These are phyloP conservation scores for Tagetes erecta DNA, from an alignment of 129 eudicot species.

Conservation along the genomic window DNA sequence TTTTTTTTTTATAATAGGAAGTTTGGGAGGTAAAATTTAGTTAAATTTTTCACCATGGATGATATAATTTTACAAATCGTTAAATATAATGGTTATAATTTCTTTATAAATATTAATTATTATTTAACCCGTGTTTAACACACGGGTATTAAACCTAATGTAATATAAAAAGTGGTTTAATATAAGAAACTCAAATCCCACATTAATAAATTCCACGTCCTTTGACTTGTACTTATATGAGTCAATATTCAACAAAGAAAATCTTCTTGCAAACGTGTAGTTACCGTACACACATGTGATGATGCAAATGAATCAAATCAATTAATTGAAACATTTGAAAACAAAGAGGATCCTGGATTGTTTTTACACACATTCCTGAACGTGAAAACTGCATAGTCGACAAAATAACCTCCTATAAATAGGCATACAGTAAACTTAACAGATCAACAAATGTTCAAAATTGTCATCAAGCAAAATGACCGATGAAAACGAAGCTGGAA, in stretches of 20 bases:
- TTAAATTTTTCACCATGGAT: too few relatives aligned
- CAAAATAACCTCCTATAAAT: slow-evolving; percentile 22
- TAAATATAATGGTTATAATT: too few relatives aligned
- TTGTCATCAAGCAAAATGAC: slow-evolving; percentile 22
- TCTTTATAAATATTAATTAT: too few relatives aligned
- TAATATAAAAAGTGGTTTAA: too few relatives aligned
- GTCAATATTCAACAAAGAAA: slow-evolving; percentile 32
- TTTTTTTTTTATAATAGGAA: too few relatives aligned
- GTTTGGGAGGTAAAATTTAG: too few relatives aligned
- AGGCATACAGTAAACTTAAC: background rate
- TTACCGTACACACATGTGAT: slow-evolving; percentile 12
- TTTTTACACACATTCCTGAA: slow-evolving; percentile 28
- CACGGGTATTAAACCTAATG: too few relatives aligned
- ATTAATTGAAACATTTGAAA: slow-evolving; percentile 26
- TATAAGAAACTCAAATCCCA: background rate
- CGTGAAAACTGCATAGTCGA: slow-evolving; percentile 15
- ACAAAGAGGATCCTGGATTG: slow-evolving; percentile 21
- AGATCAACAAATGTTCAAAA: background rate
- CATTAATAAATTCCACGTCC: slow-evolving; percentile 14
- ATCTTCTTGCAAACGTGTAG: slow-evolving; percentile 12
- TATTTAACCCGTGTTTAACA: too few relatives aligned
- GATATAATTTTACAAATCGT: too few relatives aligned
- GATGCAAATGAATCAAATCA: slow-evolving; percentile 18
- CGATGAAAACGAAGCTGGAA: slow-evolving; percentile 1
- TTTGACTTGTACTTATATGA: slow-evolving; percentile 17